phyloP scores from a whole-genome alignment of 2,329 filamentous ascomycete species.

The Cercospora sp. region DNA sequence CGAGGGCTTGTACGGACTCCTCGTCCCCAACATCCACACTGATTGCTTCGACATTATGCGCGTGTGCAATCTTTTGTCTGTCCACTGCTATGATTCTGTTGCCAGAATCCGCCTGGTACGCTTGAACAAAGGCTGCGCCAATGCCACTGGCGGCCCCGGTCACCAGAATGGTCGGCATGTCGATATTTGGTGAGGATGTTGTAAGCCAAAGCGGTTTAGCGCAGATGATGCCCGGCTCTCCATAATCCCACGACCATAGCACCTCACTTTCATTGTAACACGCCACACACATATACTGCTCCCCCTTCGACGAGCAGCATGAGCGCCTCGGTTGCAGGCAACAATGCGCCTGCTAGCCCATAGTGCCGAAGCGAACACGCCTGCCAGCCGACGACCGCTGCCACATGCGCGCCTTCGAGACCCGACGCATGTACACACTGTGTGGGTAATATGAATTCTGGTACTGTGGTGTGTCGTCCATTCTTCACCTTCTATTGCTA shows the following conservation, averaged over 20 bases:
- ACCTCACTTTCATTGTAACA: neutral
- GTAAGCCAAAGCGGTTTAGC: neutral
- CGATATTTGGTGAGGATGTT: neutral
- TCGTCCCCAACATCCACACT: slow-evolving; percentile 36
- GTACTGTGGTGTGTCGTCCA: slow-evolving; percentile 7
- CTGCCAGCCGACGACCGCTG: neutral
- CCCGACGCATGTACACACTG: neutral
- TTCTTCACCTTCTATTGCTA: neutral
- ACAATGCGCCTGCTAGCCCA: slow-evolving; percentile 4
- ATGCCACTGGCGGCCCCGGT: slow-evolving; percentile 45
- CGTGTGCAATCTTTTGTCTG: slow-evolving; percentile 21
- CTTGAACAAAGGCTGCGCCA: slow-evolving; percentile 40
- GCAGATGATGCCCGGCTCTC: neutral
- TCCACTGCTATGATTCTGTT: slow-evolving; percentile 40
- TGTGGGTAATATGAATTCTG: slow-evolving; percentile 6
- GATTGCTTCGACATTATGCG: slow-evolving; percentile 29
- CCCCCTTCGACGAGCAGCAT: slow-evolving; percentile 2
- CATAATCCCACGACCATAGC: neutral
- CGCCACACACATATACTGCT: neutral
- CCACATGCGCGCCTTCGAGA: slow-evolving; percentile 4
- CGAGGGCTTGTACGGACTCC: slow-evolving; percentile 31
- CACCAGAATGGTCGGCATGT: slow-evolving; percentile 37
- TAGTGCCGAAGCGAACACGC: neutral
- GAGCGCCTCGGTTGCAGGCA: slow-evolving; percentile 8
- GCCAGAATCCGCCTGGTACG: slow-evolving; percentile 29